Conservation (phyloP, 2,329 filamentous ascomycete genomes). For the Pochonia chlamydosporia region DNA sequence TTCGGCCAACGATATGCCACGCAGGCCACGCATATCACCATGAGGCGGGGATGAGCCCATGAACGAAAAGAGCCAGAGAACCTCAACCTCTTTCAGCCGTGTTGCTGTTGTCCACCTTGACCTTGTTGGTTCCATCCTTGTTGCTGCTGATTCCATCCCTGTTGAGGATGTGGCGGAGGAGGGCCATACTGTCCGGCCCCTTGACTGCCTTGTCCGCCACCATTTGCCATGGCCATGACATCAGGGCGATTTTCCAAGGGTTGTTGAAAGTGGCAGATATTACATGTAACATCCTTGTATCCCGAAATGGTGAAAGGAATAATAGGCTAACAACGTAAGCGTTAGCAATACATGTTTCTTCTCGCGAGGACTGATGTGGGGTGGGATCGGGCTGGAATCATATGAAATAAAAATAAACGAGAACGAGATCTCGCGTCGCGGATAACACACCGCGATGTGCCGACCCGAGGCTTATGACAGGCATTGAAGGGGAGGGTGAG, state of each 20-base stretch:
- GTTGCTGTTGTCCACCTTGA: slow-evolving; percentile 22
- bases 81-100: slow-evolving; percentile 14
- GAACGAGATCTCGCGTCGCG: not conserved
- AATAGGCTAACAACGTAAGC: slow-evolving; percentile 45
- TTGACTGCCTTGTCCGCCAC: slow-evolving; percentile 19
- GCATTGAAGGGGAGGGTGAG: no score
- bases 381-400: not conserved
- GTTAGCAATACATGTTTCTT: slow-evolving; percentile 13
- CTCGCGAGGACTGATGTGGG: not conserved
- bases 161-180: slow-evolving; percentile 19
- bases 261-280: slow-evolving; percentile 72
- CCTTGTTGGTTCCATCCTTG: no score
- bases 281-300: slow-evolving; percentile 65
- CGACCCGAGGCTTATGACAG: no score
- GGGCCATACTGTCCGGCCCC: slow-evolving; percentile 24
- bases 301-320: slow-evolving; percentile 64
- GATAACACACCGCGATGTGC: not conserved
- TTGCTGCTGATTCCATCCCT: slow-evolving; percentile 27
- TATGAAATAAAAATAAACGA: not conserved
- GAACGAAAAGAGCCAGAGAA: not conserved
- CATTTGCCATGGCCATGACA: slow-evolving; percentile 45
- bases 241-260: slow-evolving; percentile 53
- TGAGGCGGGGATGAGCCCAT: not conserved
- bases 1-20: not conserved
- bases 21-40: not conserved